These are phyloP conservation scores for Yamadazyma nakazawae DNA, from an alignment of 805 yeast genomes.

Conservation along the genomic window DNA sequence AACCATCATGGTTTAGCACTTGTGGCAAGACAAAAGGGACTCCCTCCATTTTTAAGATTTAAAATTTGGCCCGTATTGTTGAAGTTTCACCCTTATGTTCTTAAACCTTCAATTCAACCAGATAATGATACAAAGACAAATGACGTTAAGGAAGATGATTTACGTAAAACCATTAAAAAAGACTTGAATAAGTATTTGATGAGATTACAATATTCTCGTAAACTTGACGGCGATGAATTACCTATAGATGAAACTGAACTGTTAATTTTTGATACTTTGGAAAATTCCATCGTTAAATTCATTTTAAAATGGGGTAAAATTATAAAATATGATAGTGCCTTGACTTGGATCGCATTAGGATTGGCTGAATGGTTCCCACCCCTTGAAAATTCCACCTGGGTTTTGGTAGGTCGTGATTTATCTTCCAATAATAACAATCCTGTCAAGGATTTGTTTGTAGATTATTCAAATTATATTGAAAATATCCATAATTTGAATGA, in stretches of 20 bases:
- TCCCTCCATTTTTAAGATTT: constrained; percentile 78
- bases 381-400: constrained; percentile 48
- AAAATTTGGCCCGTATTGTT: constrained; percentile 82
- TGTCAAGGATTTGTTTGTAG: constrained; percentile 32
- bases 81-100: constrained; percentile 81
- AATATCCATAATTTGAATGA: constrained; percentile 23
- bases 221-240: not conserved
- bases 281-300: constrained; percentile 60
- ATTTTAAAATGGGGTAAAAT: constrained; percentile 74
- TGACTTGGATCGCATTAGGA: constrained; percentile 85
- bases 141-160: constrained; percentile 20
- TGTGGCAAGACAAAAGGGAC: constrained; percentile 77
- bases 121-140: constrained; percentile 34
- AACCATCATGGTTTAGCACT: constrained; percentile 76
- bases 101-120: constrained; percentile 68
- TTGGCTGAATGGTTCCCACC: constrained; percentile 89
- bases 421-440: constrained; percentile 22
- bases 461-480: constrained; percentile 37
- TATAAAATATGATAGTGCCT: constrained; percentile 74
- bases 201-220: constrained; percentile 29
- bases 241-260: constrained; percentile 16
- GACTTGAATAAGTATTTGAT: constrained; percentile 63
- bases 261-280: constrained; percentile 52
- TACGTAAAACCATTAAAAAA: constrained; percentile 40
- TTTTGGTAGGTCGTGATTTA: constrained; percentile 51